Evolutionary conservation across 2,329 filamentous ascomycete genomes (phyloP), one percentile per base, ranked within the genome.

Genomic region (Ophiostoma ips): DNA sequence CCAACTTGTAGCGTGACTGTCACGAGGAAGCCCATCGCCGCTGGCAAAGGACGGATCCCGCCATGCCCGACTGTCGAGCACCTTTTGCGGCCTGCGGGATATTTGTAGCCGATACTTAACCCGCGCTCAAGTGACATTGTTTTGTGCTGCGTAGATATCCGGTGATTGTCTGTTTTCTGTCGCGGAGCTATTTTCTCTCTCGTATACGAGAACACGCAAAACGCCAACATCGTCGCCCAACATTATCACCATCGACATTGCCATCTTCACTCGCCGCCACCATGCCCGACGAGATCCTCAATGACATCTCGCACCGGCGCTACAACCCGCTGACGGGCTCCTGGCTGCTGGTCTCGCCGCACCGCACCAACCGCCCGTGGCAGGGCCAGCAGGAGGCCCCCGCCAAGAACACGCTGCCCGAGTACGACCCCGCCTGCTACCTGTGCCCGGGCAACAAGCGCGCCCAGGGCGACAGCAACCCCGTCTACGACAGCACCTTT

Each of bases 281-380:
- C 44, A 89, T 88, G 84, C 76, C 79, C 9, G 81, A 84, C 62
- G 74, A 79, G 56, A 80, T 90, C 46, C 80, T 98, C 47, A 82
- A 96, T 71, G 90, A 98, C 65, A 96, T 98, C 61, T 95, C 92
- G 38, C 92, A 98, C 64, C 77, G 92, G 60, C 83, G 92, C 64
- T 96, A 84, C 66, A 98, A 98, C 64, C 86, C 87, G 49, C 74
- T 98, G 55, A 83, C 86, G 57, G 88, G 87, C 54, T 87, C 84
- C 55, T 94, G 89, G 84, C 76, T 98, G 53, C 77, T 98, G 35
- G 92, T 98, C 13, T 96, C 92, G 15, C 92, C 92, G 54, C 92
- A 98, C 67, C 76, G 92, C 50, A 96, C 89, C 49, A 96, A 96
- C 76, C 78, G 92, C 56, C 92, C 92, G 61, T 98, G 92, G 92